These are phyloP conservation scores for Oxyria digyna DNA, from an alignment of 148 eudicot genomes.

Conservation along the genomic window DNA sequence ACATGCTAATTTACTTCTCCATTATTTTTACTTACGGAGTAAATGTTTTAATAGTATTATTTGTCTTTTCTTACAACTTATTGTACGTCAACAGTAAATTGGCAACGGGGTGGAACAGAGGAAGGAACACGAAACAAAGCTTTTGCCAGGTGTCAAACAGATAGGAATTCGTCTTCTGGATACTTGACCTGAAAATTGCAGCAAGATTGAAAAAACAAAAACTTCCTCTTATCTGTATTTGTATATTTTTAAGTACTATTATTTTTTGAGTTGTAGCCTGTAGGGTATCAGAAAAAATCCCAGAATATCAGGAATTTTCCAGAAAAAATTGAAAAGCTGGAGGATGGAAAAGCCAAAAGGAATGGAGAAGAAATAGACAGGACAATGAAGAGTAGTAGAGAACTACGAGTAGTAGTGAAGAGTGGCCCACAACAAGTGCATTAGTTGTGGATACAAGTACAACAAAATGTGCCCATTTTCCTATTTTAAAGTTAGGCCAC, in stretches of 20 bases:
- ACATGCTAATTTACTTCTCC: neutral
- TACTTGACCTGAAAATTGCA: neutral
- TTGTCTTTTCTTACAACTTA: neutral
- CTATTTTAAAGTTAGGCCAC: neutral
- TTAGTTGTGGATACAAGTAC: neutral
- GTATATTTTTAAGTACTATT: neutral
- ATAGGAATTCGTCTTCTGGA: constrained; percentile 26
- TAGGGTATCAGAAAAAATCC: neutral
- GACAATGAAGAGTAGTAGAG: neutral
- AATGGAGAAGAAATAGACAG: constrained; percentile 1
- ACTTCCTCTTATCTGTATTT: neutral
- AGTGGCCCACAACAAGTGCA: neutral
- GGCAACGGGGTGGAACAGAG: constrained; percentile 12
- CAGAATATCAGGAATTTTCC: neutral
- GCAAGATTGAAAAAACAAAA: neutral
- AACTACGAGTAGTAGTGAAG: neutral
- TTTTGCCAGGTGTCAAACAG: constrained; percentile 45
- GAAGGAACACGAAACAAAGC: constrained; percentile 34
- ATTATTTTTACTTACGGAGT: neutral
- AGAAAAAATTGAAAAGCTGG: neutral
- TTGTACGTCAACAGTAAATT: constrained; percentile 8
- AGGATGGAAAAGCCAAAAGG: neutral
- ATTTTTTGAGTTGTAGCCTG: neutral
- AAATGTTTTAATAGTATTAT: neutral
- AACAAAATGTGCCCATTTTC: neutral